phyloP scores from a whole-genome alignment of 2,329 filamentous ascomycete species.

The Xylaria sp. region DNA sequence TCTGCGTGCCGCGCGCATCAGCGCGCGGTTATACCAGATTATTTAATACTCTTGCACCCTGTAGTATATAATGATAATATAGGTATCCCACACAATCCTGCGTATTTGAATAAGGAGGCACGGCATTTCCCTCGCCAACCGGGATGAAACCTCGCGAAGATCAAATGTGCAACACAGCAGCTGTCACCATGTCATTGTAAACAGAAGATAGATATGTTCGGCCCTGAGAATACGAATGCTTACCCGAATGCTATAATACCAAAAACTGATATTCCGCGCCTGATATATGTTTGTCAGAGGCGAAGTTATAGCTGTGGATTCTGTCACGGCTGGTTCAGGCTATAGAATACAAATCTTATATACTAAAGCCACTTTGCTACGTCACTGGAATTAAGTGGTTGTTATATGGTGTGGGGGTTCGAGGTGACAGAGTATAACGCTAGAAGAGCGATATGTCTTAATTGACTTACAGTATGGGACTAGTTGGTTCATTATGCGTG shows the following conservation, averaged over 20 bases:
- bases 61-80: constrained; percentile 23
- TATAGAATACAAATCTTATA: constrained; percentile 17
- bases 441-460: constrained; percentile 13
- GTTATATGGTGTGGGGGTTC: constrained; percentile 18
- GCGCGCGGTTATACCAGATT: constrained; percentile 33
- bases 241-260: constrained; percentile 16
- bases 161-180: constrained; percentile 24
- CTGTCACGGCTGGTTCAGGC: constrained; percentile 19
- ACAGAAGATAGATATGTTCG: constrained; percentile 24
- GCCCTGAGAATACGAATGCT: constrained; percentile 17
- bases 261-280: constrained; percentile 1
- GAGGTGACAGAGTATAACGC: constrained; percentile 19
- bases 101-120: constrained; percentile 23
- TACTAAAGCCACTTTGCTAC: constrained; percentile 23
- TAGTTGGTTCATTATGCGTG: constrained; percentile 21
- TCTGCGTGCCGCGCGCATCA: constrained; percentile 35
- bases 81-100: constrained; percentile 19
- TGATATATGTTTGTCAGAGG: constrained; percentile 3
- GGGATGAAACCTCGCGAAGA: constrained; percentile 36
- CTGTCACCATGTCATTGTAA: constrained; percentile 17
- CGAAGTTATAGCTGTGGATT: neutral
- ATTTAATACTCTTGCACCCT: constrained; percentile 21
- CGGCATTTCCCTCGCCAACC: constrained; percentile 35
- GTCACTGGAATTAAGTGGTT: constrained; percentile 22
- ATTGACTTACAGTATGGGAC: constrained; percentile 28